These are phyloP conservation scores for Salvia miltiorrhiza DNA, from an alignment of 257 asterid genomes.

Conservation along the genomic window DNA sequence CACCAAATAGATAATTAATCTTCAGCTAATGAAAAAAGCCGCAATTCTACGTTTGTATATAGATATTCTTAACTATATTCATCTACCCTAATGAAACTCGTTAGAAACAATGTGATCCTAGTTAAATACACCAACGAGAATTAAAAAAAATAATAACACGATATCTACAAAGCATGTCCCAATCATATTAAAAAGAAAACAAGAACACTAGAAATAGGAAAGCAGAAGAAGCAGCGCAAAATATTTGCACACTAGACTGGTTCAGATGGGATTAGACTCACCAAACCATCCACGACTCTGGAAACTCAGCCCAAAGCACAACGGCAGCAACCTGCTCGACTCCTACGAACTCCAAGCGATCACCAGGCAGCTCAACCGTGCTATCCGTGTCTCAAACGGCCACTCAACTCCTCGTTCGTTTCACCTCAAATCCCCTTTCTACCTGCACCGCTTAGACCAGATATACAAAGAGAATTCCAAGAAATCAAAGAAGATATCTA, in stretches of 20 bases:
- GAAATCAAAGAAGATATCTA: constrained; percentile 36
- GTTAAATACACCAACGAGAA: constrained; percentile 10
- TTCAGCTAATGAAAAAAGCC: neutral
- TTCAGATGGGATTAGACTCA: constrained; percentile 27
- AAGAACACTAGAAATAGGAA: neutral
- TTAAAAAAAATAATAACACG: neutral
- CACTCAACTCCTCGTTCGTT: constrained; percentile 34
- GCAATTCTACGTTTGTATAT: neutral
- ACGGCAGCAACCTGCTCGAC: constrained; percentile 60
- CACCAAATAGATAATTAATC: neutral
- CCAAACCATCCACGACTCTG: constrained; percentile 16
- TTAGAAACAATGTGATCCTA: constrained; percentile 14
- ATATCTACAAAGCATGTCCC: constrained; percentile 17
- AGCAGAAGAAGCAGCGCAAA: neutral
- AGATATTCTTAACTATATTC: neutral
- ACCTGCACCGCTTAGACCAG: constrained; percentile 30
- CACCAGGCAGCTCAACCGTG: constrained; percentile 53
- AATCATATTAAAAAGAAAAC: neutral
- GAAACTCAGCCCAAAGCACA: constrained; percentile 32
- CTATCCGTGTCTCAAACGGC: constrained; percentile 41
- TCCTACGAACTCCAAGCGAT: constrained; percentile 51
- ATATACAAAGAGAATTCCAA: constrained; percentile 35
- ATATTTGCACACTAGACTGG: neutral
- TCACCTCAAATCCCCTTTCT: constrained; percentile 41
- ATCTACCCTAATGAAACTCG: neutral